phyloP scores from a whole-genome alignment of 306 rosid genomes.

The Lagenaria siceraria region DNA sequence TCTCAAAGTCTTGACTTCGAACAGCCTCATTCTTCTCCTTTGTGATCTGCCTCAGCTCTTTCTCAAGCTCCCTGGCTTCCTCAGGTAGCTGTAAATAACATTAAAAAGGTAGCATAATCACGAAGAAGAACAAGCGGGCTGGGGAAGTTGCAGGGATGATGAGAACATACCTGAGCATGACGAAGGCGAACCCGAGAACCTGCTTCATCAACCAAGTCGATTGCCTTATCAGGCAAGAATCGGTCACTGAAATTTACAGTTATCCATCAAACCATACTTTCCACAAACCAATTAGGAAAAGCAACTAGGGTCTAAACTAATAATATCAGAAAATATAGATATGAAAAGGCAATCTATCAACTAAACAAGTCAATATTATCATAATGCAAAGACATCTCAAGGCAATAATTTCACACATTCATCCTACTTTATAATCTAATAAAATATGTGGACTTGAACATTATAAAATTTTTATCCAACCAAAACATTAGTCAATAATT shows the following conservation, averaged over 20 bases:
- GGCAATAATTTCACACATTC: background rate
- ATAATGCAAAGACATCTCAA: background rate
- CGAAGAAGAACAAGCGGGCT: background rate
- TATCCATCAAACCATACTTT: background rate
- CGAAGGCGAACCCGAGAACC: constrained; percentile 91
- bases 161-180: constrained; percentile 68
- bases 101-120: background rate
- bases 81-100: constrained; percentile 60
- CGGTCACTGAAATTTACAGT: constrained; percentile 54
- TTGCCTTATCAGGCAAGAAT: constrained; percentile 90
- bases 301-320: background rate
- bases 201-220: constrained; percentile 93
- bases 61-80: constrained; percentile 82
- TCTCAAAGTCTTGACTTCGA: constrained; percentile 90
- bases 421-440: background rate
- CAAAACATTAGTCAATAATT: background rate
- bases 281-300: background rate
- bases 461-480: background rate
- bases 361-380: background rate
- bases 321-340: background rate
- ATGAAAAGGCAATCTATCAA: background rate
- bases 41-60: constrained; percentile 74
- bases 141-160: background rate
- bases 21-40: constrained; percentile 90
- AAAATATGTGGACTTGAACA: background rate